Conservation (phyloP, 139 green algal species). For the Tetraselmis striata region DNA sequence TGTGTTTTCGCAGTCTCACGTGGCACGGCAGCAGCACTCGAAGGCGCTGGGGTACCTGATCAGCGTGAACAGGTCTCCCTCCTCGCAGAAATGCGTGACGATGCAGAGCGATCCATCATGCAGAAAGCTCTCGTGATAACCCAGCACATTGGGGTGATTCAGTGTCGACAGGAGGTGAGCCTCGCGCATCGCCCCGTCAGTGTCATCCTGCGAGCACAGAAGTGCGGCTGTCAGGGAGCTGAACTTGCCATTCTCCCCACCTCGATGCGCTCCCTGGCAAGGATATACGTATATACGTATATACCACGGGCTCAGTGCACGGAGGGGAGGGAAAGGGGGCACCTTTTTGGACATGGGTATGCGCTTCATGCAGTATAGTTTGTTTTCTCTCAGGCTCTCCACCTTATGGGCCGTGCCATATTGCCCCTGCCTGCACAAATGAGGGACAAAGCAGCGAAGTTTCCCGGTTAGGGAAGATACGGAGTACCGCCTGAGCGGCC, state of each 20-base stretch:
- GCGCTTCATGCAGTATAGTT: conserved; percentile 46
- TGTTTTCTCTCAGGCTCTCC: conserved; percentile 22
- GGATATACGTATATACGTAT: background rate
- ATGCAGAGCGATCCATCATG: conserved; percentile 44
- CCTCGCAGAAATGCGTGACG: conserved; percentile 49
- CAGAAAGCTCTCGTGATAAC: conserved; percentile 49
- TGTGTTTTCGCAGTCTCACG: too few species aligned
- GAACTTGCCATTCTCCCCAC: background rate
- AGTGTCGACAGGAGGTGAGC: conserved; percentile 42
- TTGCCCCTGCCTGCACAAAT: conserved; percentile 21
- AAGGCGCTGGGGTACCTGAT: conserved; percentile 2
- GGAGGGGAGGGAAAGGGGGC: background rate
- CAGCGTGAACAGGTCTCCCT: conserved; percentile 15
- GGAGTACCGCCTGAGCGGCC: too few species aligned
- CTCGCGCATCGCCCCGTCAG: conserved; percentile 32
- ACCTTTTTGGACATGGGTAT: conserved; percentile 45
- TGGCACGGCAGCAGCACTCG: too few species aligned
- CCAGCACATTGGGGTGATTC: conserved; percentile 48
- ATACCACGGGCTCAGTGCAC: too few species aligned
- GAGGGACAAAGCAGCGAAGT: too few species aligned
- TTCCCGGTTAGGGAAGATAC: too few species aligned
- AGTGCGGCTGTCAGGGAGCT: too few species aligned
- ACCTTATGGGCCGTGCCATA: conserved; percentile 34
- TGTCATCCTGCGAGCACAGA: conserved; percentile 29
- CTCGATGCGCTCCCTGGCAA: background rate